phyloP scores from a whole-genome alignment of 2,329 filamentous ascomycete genomes.

The Colletotrichum sp. region DNA sequence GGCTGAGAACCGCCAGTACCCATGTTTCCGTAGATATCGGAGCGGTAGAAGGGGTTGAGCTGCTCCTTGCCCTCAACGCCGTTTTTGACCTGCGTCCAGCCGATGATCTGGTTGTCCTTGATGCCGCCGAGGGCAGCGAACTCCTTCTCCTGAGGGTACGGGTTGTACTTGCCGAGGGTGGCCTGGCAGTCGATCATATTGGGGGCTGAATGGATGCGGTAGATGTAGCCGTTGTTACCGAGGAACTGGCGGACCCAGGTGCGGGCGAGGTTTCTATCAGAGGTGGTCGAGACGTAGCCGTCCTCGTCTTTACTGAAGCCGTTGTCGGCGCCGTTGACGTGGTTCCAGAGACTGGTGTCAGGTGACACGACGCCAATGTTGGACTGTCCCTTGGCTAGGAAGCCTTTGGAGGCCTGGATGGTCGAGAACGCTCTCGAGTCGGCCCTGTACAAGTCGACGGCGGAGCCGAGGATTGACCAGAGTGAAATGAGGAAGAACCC shows the following conservation, averaged over 20 bases:
- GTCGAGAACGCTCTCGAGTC: not conserved
- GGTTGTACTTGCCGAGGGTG: not conserved
- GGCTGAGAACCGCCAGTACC: not conserved
- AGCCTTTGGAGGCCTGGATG: not conserved
- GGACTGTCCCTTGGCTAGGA: not conserved
- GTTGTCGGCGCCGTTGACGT: not conserved
- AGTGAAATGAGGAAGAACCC: not conserved
- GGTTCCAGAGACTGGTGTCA: not conserved
- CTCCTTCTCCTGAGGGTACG: not conserved
- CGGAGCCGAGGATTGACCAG: not conserved
- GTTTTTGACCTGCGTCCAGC: not conserved
- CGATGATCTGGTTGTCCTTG: not conserved
- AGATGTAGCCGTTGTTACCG: not conserved
- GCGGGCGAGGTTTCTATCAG: not conserved
- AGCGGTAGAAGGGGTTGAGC: not conserved
- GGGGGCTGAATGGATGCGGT: not conserved
- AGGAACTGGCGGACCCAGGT: not conserved
- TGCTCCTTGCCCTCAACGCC: not conserved
- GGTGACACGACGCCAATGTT: not conserved
- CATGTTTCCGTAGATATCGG: not conserved
- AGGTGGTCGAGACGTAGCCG: not conserved
- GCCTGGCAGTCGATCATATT: conserved; percentile 7
- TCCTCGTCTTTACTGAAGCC: not conserved
- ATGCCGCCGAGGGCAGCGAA: conserved; percentile 1
- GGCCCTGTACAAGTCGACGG: not conserved